phyloP scores from a whole-genome alignment of 1,284 basidiomycete species.

The Bondarzewia mesenterica region DNA sequence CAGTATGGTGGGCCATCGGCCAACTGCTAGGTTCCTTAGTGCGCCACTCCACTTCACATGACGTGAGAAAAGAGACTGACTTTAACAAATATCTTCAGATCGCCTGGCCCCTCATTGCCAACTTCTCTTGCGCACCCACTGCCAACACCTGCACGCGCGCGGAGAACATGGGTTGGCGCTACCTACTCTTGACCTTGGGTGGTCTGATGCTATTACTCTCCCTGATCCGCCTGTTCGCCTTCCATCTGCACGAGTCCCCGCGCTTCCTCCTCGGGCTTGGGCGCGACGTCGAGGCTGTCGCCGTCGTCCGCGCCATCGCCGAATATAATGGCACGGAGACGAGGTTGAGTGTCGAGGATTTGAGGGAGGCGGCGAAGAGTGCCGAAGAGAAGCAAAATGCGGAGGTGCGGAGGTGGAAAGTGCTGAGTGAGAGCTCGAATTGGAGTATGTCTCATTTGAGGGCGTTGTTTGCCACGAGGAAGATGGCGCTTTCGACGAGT shows the following conservation, averaged over 20 bases:
- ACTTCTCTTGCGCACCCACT: constrained; percentile 34
- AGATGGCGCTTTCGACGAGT: constrained; percentile 50
- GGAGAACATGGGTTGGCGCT: constrained; percentile 55
- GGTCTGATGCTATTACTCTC: constrained; percentile 47
- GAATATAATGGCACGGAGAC: constrained; percentile 34
- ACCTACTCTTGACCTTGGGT: constrained; percentile 38
- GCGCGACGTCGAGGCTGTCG: constrained; percentile 53
- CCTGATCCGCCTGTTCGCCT: constrained; percentile 50
- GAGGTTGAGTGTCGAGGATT: constrained; percentile 31
- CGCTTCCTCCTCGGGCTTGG: constrained; percentile 56
- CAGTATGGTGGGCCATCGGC: constrained; percentile 67
- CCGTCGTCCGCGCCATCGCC: constrained; percentile 51
- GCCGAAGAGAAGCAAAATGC: constrained; percentile 8
- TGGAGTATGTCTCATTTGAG: constrained; percentile 37
- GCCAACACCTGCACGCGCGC: constrained; percentile 27
- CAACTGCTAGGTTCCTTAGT: constrained; percentile 57
- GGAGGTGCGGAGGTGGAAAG: constrained; percentile 9
- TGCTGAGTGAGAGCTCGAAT: constrained; percentile 29
- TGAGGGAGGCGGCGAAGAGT: constrained; percentile 21
- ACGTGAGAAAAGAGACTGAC: constrained; percentile 10
- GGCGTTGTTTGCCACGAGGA: constrained; percentile 45
- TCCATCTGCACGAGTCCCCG: constrained; percentile 55
- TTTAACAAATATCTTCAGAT: constrained; percentile 20
- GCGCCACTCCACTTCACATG: constrained; percentile 19
- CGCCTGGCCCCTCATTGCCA: constrained; percentile 43